Conservation (phyloP, 2,329 filamentous ascomycete genomes). For the Hypoxylon sp. region DNA sequence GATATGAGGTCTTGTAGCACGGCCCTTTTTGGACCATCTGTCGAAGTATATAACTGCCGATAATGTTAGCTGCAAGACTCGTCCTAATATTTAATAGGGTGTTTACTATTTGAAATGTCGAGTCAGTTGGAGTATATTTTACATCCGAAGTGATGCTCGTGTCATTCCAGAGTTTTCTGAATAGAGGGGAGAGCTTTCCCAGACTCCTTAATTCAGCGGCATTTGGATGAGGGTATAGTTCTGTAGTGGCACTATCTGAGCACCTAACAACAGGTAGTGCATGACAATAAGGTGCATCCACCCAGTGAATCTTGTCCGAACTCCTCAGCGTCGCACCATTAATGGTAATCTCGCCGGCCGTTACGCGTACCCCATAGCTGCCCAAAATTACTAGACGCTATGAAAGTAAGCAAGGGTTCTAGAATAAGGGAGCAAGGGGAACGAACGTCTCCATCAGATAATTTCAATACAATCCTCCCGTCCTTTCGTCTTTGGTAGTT, state of each 20-base stretch:
- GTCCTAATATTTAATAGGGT: neutral
- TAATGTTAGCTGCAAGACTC: constrained; percentile 23
- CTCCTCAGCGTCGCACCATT: constrained; percentile 74
- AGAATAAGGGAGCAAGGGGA: neutral
- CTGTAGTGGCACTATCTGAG: constrained; percentile 64
- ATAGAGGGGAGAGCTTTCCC: constrained; percentile 75
- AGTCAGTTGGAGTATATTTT: constrained; percentile 44
- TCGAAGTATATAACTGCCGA: constrained; percentile 67
- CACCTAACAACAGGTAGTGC: constrained; percentile 77
- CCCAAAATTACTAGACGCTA: constrained; percentile 76
- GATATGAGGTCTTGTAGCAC: constrained; percentile 69
- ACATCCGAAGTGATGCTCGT: constrained; percentile 49
- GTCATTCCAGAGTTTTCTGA: constrained; percentile 76
- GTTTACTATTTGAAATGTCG: constrained; percentile 68
- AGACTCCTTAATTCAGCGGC: constrained; percentile 67
- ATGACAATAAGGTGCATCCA: constrained; percentile 78
- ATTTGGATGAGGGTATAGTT: constrained; percentile 69
- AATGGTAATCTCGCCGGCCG: constrained; percentile 74
- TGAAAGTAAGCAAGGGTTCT: constrained; percentile 39
- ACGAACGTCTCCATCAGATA: constrained; percentile 53
- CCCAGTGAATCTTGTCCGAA: constrained; percentile 64
- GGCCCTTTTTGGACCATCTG: constrained; percentile 65
- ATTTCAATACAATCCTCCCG: constrained; percentile 47
- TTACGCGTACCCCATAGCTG: constrained; percentile 75
- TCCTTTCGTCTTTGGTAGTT: constrained; percentile 49